Base-by-base conservation (phyloP, 2,329 filamentous ascomycete species). In the Pseudogymnoascus sp. region DNA sequence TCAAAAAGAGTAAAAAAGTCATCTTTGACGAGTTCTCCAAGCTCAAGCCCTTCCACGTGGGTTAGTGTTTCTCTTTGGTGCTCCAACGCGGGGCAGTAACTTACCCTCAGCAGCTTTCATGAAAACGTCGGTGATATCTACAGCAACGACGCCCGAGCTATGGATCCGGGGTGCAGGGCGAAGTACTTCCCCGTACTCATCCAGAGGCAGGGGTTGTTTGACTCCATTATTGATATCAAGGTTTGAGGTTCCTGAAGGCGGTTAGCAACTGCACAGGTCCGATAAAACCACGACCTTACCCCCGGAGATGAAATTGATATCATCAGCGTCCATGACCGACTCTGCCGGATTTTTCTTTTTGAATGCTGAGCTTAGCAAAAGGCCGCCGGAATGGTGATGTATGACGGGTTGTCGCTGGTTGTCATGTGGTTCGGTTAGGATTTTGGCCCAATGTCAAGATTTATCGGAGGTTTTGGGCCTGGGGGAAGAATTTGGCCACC, bases 1-100 rank as follows among this genome's bases (percentile, higher is more conserved):
- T 97, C 95, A 69, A 96, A 97, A 4, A 99, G 82, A 1, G 92
- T 96, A 72, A 99, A 97, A 73, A 86, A 86, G 51, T 89, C 90
- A 91, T 97, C 93, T 77, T 97, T 97, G 67, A 97, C 83, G 2
- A 99, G 83, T 69, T 96, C 86, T 34, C 95, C 95, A 6, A 89
- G 86, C 57, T 83, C 77, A 64, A 97, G 79, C 66, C 85, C 92
- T 96, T 66, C 29, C 29, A 4, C 18, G 11, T 36, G n/a, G 29
- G 29, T 57, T 57, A 57, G 29, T 57, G 14, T 57, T 57, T 36
- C 29, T 57, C 10, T 57, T 57, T 3, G 23, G 47, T 29, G 29
- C 23, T 54, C 36, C 59, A n/a, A 40, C 36, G 40, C 26, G 45
- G 60, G 51, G 40, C 42, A 57, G 59, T 59, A 67, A 68, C 80